Evolutionary conservation across 768 basidiomycete species (phyloP).

Genomic region (Cystobasidium tubakii): DNA sequence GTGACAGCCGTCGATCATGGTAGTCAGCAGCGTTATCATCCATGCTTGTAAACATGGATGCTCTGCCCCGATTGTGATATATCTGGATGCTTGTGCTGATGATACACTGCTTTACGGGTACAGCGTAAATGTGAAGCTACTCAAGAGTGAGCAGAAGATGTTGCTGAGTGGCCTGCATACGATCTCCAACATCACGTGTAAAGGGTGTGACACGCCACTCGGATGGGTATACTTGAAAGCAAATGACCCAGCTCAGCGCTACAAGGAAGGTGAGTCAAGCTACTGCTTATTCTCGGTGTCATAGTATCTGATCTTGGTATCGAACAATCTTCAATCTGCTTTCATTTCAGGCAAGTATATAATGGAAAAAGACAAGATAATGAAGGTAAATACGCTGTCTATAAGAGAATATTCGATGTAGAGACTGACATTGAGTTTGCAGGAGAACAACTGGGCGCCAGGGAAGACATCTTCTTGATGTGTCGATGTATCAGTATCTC

Average conservation of each 20-base stretch:
- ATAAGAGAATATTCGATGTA: not conserved
- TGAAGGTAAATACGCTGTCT: not conserved
- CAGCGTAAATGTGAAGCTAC: constrained; percentile 28
- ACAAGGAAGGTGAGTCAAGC: constrained; percentile 26
- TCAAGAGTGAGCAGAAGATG: constrained; percentile 34
- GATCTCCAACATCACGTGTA: constrained; percentile 32
- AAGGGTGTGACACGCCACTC: constrained; percentile 26
- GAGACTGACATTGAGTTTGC: not conserved
- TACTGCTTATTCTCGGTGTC: too few relatives aligned
- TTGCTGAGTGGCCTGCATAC: constrained; percentile 31
- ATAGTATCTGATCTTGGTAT: too few relatives aligned
- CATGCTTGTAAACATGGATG: not conserved
- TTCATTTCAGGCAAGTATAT: constrained; percentile 16
- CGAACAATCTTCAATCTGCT: too few relatives aligned
- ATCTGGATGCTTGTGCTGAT: too few relatives aligned
- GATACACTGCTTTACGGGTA: not conserved
- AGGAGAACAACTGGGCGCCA: not conserved
- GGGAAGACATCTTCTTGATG: not conserved
- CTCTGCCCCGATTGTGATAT: not conserved
- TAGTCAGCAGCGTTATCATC: not conserved
- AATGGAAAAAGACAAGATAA: constrained; percentile 22
- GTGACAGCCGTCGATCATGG: not conserved
- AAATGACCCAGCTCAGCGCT: constrained; percentile 18
- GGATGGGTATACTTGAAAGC: constrained; percentile 34
- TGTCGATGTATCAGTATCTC: too few relatives aligned